Evolutionary conservation across 2,329 filamentous ascomycete species (phyloP).

Genomic region (Simplicillium sp.): DNA sequence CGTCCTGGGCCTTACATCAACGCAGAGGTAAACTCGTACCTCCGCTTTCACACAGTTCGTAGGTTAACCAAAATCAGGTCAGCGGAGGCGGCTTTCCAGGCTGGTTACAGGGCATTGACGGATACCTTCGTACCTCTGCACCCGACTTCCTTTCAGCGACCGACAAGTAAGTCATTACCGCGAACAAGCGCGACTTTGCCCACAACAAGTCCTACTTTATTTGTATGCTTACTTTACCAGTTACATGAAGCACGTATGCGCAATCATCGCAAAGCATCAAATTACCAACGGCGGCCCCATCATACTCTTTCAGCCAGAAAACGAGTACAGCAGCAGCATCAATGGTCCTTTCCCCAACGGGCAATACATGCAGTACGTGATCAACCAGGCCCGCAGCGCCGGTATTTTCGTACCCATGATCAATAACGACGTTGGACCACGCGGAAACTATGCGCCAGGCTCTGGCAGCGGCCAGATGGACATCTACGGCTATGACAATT

Average conservation of each 20-base stretch:
- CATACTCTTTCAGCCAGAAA: slow-evolving; percentile 63
- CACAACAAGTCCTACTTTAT: not conserved
- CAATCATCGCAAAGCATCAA: slow-evolving; percentile 55
- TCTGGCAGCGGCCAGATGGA: slow-evolving; percentile 21
- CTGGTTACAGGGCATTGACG: slow-evolving; percentile 56
- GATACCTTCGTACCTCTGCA: slow-evolving; percentile 46
- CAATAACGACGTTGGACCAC: slow-evolving; percentile 52
- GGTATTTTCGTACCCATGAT: slow-evolving; percentile 63
- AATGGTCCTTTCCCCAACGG: slow-evolving; percentile 47
- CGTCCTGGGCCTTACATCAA: slow-evolving; percentile 61
- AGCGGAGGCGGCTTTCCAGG: slow-evolving; percentile 64
- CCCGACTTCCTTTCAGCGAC: slow-evolving; percentile 51
- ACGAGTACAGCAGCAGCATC: slow-evolving; percentile 41
- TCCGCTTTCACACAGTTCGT: too few relatives aligned
- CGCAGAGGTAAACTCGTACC: too few relatives aligned
- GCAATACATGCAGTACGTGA: slow-evolving; percentile 57
- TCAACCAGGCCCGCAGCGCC: slow-evolving; percentile 50
- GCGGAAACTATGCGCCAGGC: slow-evolving; percentile 10
- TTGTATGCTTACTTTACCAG: too few relatives aligned
- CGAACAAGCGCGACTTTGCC: not conserved
- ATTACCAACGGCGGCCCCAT: slow-evolving; percentile 68
- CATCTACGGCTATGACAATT: slow-evolving; percentile 35
- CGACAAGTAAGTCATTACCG: slow-evolving; percentile 34
- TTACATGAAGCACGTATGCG: slow-evolving; percentile 47
- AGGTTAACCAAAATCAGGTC: too few relatives aligned